Evolutionary conservation across 345 rosid species (phyloP), one percentile per base, ranked within the genome.

Genomic region (Citrus trifoliata): DNA sequence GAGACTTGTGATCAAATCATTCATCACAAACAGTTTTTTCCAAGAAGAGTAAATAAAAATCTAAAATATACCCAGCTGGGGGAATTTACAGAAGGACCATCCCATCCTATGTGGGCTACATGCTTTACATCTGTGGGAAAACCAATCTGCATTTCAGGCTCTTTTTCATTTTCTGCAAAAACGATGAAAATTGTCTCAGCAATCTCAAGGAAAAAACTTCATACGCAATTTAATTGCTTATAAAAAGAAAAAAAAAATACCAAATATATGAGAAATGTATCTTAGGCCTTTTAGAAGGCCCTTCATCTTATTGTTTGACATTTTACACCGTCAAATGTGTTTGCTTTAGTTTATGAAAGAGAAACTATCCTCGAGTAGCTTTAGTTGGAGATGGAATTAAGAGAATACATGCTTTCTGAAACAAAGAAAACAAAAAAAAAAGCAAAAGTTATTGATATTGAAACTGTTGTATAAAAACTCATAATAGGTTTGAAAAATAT

Each of bases 101-200:
- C 98, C 92, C 91, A 90, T 78, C 99, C 98, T 56, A 95, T 95
- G 73, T 95, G 98, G 33, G 98, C 93, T 10, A 95, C 94, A 79
- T 95, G 98, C 81, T 93, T 95, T 81, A 95, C 98, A 70, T 95
- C 97, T 8, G 98, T 95, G 60, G 98, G 98, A 70, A 33, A 61
- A 60, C 98, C 98, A 70, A 95, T 95, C 76, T 86, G 80, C 88
- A 95, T 92, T 71, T 95, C 97, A 68, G 88, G 83, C 80, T 95
- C 95, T 79, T 92, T 89, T 76, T 83, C 97, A 77, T 90, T 86
- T 16, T 93, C 97, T 91, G 82, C 85, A 86, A 77, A 66, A 86
- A 27, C 6, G 27, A 51, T 27, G 61, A 42, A 51, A 48, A 1
- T 21, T 51, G 24, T 37, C 24, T 79, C 77, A 66, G 30, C 42